These are phyloP conservation scores for Metschnikowia santaceciliae DNA, from an alignment of 805 yeast species.

Conservation along the genomic window DNA sequence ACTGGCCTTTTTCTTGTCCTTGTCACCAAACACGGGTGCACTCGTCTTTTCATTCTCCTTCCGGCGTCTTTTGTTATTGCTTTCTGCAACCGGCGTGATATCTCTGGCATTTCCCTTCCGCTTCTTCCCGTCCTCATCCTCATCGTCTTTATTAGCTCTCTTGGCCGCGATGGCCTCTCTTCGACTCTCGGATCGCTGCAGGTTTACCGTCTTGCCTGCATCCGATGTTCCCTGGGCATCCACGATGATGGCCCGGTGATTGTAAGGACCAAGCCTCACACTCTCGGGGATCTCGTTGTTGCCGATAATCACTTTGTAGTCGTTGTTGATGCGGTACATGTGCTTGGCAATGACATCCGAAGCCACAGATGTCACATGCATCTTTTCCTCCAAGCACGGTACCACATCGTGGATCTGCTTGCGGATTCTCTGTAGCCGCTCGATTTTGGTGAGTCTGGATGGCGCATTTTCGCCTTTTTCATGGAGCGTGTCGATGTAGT, in stretches of 20 bases:
- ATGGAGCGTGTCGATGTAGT: conserved; percentile 35
- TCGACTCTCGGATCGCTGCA: conserved; percentile 77
- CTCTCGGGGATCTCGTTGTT: conserved; percentile 79
- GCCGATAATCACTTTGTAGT: conserved; percentile 66
- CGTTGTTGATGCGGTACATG: conserved; percentile 70
- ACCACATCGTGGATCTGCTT: conserved; percentile 61
- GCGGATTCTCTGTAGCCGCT: conserved; percentile 37
- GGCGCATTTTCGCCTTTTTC: conserved; percentile 9
- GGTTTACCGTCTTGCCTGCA: conserved; percentile 56
- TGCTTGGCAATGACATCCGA: conserved; percentile 70
- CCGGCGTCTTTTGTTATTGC: conserved; percentile 11
- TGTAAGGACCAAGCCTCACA: conserved; percentile 70
- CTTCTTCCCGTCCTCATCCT: conserved; percentile 21
- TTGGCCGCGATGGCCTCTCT: conserved; percentile 92
- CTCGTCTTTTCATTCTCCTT: conserved; percentile 13
- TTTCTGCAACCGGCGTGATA: conserved; percentile 20
- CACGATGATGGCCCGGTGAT: conserved; percentile 86
- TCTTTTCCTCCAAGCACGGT: conserved; percentile 93
- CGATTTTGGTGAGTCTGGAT: conserved; percentile 19
- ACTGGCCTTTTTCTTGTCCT: conserved; percentile 20
- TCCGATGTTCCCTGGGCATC: conserved; percentile 49
- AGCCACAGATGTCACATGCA: conserved; percentile 94
- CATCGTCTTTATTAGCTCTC: conserved; percentile 51
- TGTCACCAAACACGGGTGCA: conserved; percentile 4
- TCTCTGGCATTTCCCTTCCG: conserved; percentile 17